Base-by-base conservation (phyloP, 345 rosid species). In the Xanthoceras sorbifolium region DNA sequence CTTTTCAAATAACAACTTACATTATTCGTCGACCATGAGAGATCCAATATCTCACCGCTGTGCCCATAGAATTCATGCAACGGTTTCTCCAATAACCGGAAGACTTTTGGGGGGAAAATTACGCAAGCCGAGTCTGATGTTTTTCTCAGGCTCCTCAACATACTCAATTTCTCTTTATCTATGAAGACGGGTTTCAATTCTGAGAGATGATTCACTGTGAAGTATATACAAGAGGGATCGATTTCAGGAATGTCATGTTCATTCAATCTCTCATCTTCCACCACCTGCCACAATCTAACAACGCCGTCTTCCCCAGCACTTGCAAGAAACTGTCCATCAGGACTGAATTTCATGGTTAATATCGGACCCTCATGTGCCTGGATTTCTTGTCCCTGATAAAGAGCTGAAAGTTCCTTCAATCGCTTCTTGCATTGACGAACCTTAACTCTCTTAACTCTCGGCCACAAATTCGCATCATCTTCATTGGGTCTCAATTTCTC, bases 121-220 rank as follows among this genome's bases (percentile, higher is more conserved):
- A 90, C 90, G 80, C 97, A 93, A 62, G 97, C 94, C 0, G 97
- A 93, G 52, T 90, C 96, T 12, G 92, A 87, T 75, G 89, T 84
- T 84, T 85, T 89, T 78, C 86, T 86, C 65, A 89, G 79, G 83
- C 84, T 89, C 87, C 87, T 84, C 74, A 81, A 63, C 29, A 84
- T 84, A n/a, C 84, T 83, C 73, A 62, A 59, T 31, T 87, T 86
- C 31, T 86, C 93, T 71, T 89, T 89, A 64, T 87, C 92, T 4
- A 83, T 59, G 29, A 85, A 79, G 50, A 88, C 82, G 32, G 97
- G 96, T 82, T 86, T 87, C 78, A 93, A 61, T 80, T 91, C 90
- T 22, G 97, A 87, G 64, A 84, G 85, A 62, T 86, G 86, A 74
- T 92, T 87, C 81, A 91, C 93, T 23, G 91, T 87, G 82, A 93